Base-by-base conservation (phyloP, 495 filamentous ascomycete genomes). In the Aspergillus bertholletiae region DNA sequence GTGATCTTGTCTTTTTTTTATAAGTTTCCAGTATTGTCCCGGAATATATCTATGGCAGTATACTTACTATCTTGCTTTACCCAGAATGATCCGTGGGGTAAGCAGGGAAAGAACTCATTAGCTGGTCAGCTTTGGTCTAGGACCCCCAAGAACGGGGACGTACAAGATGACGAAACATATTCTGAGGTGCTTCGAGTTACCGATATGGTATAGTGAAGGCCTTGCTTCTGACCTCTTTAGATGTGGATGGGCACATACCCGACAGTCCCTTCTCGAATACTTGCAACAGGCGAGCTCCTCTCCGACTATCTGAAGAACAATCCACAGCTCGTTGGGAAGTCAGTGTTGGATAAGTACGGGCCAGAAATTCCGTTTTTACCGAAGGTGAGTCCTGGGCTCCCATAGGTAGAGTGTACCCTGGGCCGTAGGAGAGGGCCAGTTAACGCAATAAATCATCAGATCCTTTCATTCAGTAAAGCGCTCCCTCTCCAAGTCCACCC, bases 231-330 rank as follows among this genome's bases (percentile, higher is more conserved):
- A n/a, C n/a, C n/a, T n/a, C n/a, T n/a, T n/a, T 40, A 86, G 74
- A 87, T 90, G 77, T 92, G 88, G 89, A 85, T 92, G 74, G 88
- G 88, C 3, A 89, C 89, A 35, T 90, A 92, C 55, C 88, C 88
- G 0, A 81, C 80, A 18, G 83, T 84, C 34, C 88, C 87, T 0
- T 85, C 86, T 2, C 80, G 79, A 44, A 72, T 87, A 11, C 64
- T 88, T 2, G 67, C 74, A 2, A 86, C 80, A 0, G 85, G 83
- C 8, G 81, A 89, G 53, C 76, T 79, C 3, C 77, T 95, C 3
- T 75, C 82, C 40, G 81, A 87, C 8, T 78, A 88, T 21, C 71
- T 93, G 22, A 77, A 87, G 49, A 76, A 78, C 32, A 74, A 92
- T 64, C 77, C 81, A 23, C 74, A 88, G 27, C 74, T 91, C 5